phyloP scores from a whole-genome alignment of 371 early-diverging fungal genomes.

The Rhizomucor pusillus region DNA sequence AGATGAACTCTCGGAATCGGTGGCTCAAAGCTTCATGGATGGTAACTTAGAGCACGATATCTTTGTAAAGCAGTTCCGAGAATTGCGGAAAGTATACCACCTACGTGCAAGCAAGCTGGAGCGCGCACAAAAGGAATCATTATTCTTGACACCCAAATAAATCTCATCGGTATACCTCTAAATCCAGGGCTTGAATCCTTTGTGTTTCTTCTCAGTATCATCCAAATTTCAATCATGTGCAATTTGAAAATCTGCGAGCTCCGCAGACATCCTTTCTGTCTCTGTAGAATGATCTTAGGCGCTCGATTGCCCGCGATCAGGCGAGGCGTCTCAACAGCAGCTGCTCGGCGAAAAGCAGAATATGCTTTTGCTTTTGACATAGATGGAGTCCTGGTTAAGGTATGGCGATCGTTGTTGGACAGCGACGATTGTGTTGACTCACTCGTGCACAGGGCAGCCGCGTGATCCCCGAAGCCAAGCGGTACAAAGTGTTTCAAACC shows the following conservation, averaged over 20 bases:
- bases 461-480: conserved; percentile 35
- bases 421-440: neutral
- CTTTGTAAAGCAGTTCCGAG: conserved; percentile 60
- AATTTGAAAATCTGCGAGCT: too few relatives aligned
- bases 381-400: conserved; percentile 80
- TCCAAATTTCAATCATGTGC: too few relatives aligned
- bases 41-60: conserved; percentile 57
- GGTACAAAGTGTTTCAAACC: conserved; percentile 5
- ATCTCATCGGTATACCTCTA: too few relatives aligned
- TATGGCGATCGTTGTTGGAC: conserved; percentile 12
- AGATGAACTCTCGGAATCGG: conserved; percentile 61
- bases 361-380: conserved; percentile 78
- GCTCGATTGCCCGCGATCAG: too few relatives aligned
- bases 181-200: too few relatives aligned
- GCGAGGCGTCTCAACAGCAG: neutral
- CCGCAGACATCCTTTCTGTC: too few relatives aligned
- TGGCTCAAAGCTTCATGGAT: conserved; percentile 60
- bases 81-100: conserved; percentile 62
- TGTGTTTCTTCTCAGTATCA: too few relatives aligned
- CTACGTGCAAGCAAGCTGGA: conserved; percentile 60
- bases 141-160: neutral
- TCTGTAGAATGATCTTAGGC: too few relatives aligned
- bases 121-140: conserved; percentile 40
- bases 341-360: conserved; percentile 11
- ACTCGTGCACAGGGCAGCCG: conserved; percentile 24